Base-by-base conservation (phyloP, 2,329 filamentous ascomycete species). In the Aspergillus ibericus region DNA sequence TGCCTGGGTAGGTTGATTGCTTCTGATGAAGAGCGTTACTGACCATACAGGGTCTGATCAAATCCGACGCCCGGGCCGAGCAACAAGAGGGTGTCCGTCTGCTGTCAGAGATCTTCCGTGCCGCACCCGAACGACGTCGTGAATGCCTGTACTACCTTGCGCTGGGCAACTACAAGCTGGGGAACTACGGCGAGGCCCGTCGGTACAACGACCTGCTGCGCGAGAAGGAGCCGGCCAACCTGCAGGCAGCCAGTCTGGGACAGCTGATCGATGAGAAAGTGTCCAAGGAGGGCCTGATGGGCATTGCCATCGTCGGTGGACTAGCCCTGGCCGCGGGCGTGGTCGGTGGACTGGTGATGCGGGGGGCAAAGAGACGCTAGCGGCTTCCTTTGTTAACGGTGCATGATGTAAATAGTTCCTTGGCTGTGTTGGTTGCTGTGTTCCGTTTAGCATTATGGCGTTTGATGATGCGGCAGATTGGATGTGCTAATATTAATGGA, bases 111-210 rank as follows among this genome's bases (percentile, higher is more conserved):
- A 99, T 99, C 79, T 99, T 98, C 83, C 92, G 93, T 73, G 88
- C 88, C 59, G 90, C 92, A 35, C 92, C 92, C 66, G 95, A 98
- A 77, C 91, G 95, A 68, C 89, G 95, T 72, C 89, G 95, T 71
- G 95, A 99, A 83, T 99, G 95, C 73, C 90, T 99, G 61, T 99
- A 97, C 82, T 99, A 99, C 79, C 88, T 99, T 55, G 95, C 92
- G 25, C 85, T 99, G 32, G 95, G 95, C 63, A 96, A 98, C 82
- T 98, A 93, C 85, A 98, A 98, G 82, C 86, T 99, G 48, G 93
- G 93, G 62, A 98, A 97, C 83, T 99, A 97, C 77, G 92, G 88
- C 61, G 95, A 99, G 74, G 93, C 93, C 60, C 85, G 93, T 70
- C 85, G 91, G 72, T 98, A 98, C 80, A 99, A 99, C 76, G 93